A percentile compares a stretch with the other conserved stretches of the same genome.
These are phyloP conservation scores for Gnomoniopsis smithogilvyi DNA, from an alignment of 2,329 filamentous ascomycete species.

Conservation along the genomic window DNA sequence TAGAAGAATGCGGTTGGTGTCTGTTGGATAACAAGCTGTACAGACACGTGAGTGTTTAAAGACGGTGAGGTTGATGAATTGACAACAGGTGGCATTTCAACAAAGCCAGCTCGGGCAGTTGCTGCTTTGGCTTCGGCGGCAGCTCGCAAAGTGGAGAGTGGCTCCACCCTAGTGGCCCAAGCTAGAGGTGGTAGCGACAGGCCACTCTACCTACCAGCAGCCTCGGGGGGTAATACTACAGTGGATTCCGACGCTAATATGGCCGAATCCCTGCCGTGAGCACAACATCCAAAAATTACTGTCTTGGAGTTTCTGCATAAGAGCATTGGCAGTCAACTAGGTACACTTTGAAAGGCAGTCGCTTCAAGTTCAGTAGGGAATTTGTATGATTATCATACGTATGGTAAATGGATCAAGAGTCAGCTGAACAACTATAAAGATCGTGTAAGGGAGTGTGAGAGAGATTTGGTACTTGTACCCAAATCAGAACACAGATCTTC, in stretches of 20 bases:
- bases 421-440: too few species aligned
- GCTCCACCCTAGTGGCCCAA: not conserved
- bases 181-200: not conserved
- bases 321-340: too few species aligned
- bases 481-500: too few species aligned
- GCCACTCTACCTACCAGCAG: too few species aligned
- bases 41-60: not conserved
- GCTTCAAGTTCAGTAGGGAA: not conserved
- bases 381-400: too few species aligned
- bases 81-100: constrained; percentile 18
- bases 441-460: too few species aligned
- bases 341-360: not conserved
- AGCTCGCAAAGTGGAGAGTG: not conserved
- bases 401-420: too few species aligned
- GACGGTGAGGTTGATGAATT: constrained; percentile 14
- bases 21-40: not conserved
- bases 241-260: not conserved
- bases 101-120: constrained; percentile 6
- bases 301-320: too few species aligned
- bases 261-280: not conserved
- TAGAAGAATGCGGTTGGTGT: constrained; percentile 2
- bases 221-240: too few species aligned
- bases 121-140: constrained; percentile 2
- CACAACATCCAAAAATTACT: too few species aligned
- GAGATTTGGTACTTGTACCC: too few species aligned